Conservation (phyloP, 495 filamentous ascomycete genomes). For the Penicillium macrosclerotiorum region DNA sequence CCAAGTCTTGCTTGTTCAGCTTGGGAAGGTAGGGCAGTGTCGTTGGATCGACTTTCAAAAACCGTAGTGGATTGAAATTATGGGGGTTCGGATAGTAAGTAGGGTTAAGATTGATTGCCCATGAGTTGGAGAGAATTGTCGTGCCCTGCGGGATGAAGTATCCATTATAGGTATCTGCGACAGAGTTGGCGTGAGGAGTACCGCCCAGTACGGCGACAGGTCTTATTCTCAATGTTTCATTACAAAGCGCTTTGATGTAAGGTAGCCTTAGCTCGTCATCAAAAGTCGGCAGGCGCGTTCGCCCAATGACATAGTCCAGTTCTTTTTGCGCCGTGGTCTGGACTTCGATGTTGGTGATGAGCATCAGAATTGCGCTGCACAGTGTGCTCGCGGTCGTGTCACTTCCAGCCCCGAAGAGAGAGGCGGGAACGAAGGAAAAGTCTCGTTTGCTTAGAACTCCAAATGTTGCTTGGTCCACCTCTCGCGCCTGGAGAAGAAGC, state of each 20-base stretch:
- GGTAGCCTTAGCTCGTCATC: slow-evolving; percentile 22
- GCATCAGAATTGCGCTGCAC: slow-evolving; percentile 58
- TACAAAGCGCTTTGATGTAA: slow-evolving; percentile 34
- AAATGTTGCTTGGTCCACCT: slow-evolving; percentile 32
- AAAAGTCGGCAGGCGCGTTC: slow-evolving; percentile 13
- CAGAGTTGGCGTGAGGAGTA: slow-evolving; percentile 50
- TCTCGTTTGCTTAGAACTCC: slow-evolving; percentile 29
- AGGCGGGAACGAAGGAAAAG: slow-evolving; percentile 47
- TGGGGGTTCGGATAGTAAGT: slow-evolving; percentile 38
- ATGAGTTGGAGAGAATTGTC: slow-evolving; percentile 42
- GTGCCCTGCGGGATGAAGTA: slow-evolving; percentile 47
- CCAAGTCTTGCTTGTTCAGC: slow-evolving; percentile 3
- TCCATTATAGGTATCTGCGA: slow-evolving; percentile 51
- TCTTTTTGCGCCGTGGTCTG: slow-evolving; percentile 51
- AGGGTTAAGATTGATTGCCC: slow-evolving; percentile 44
- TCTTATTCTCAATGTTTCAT: slow-evolving; percentile 36
- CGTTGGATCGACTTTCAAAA: slow-evolving; percentile 21
- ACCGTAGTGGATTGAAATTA: slow-evolving; percentile 42
- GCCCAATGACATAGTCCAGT: slow-evolving; percentile 20
- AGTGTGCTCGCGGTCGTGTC: slow-evolving; percentile 64
- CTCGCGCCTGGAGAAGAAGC: slow-evolving; percentile 33
- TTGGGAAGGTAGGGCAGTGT: slow-evolving; percentile 9
- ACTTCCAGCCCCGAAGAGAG: slow-evolving; percentile 57
- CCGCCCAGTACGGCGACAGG: slow-evolving; percentile 39
- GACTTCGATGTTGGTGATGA: slow-evolving; percentile 42